Conservation (phyloP, 495 filamentous ascomycete genomes). For the Jackrogersella minutella region DNA sequence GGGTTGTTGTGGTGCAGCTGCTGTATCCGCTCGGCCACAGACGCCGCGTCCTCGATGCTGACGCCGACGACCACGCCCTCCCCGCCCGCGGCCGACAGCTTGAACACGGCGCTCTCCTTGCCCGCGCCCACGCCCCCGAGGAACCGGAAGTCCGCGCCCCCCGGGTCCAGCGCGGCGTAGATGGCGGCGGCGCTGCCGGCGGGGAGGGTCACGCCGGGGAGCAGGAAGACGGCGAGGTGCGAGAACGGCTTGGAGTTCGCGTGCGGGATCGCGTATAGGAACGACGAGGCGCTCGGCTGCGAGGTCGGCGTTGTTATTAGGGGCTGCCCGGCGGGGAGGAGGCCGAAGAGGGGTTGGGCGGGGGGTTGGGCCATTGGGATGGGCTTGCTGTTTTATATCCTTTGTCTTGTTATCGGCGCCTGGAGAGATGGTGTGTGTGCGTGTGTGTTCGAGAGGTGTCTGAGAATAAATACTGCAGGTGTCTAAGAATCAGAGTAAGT, state of each 20-base stretch:
- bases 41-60: slow-evolving; percentile 76
- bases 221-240: slow-evolving; percentile 88
- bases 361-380: not conserved
- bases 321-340: slow-evolving; percentile 60
- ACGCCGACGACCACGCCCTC: slow-evolving; percentile 75
- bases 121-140: slow-evolving; percentile 87
- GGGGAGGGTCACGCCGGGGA: slow-evolving; percentile 79
- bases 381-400: too few species aligned
- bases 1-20: slow-evolving; percentile 53
- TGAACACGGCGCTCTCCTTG: slow-evolving; percentile 90
- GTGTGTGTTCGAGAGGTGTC: not conserved
- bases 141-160: slow-evolving; percentile 70
- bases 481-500: too few species aligned
- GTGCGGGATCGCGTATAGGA: slow-evolving; percentile 56
- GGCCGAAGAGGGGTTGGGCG: slow-evolving; percentile 54
- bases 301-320: slow-evolving; percentile 54
- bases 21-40: slow-evolving; percentile 72
- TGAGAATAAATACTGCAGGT: too few species aligned
- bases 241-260: slow-evolving; percentile 59
- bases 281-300: slow-evolving; percentile 48
- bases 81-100: slow-evolving; percentile 51
- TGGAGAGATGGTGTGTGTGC: too few species aligned
- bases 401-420: too few species aligned
- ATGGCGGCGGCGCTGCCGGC: slow-evolving; percentile 83
- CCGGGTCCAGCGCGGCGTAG: slow-evolving; percentile 69